phyloP scores from a whole-genome alignment of 148 eudicot species.

The Nepenthes gracilis region DNA sequence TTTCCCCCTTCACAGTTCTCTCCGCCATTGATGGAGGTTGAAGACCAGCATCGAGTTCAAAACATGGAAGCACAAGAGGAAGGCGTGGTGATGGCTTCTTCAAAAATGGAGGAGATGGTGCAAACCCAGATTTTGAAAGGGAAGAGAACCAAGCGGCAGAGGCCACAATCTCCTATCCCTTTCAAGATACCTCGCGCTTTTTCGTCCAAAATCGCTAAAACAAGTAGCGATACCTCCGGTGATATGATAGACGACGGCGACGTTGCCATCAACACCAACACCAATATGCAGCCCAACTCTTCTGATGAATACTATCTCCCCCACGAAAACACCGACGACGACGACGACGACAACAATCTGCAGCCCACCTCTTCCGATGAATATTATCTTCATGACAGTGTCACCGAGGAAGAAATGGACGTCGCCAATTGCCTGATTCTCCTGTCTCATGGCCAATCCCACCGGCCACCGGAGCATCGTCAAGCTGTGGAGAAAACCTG shows the following conservation, averaged over 20 bases:
- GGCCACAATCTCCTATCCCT: slow-evolving; percentile 33
- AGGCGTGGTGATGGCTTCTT: too few species aligned
- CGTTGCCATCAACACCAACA: slow-evolving; percentile 7
- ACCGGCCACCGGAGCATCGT: background rate
- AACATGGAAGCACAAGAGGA: too few species aligned
- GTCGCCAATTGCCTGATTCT: slow-evolving; percentile 52
- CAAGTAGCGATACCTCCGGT: slow-evolving; percentile 4
- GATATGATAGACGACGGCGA: slow-evolving; percentile 6
- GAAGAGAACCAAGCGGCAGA: slow-evolving; percentile 29
- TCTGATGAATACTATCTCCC: background rate
- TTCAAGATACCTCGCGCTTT: slow-evolving; percentile 5
- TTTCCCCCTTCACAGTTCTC: too few species aligned
- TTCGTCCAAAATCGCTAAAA: slow-evolving; percentile 2
- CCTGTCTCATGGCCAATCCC: slow-evolving; percentile 23
- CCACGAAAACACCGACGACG: background rate
- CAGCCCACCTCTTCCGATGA: slow-evolving; percentile 3
- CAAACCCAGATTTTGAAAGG: slow-evolving; percentile 19
- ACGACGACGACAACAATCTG: slow-evolving; percentile 5
- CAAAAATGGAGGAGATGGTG: too few species aligned
- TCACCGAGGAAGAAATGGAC: slow-evolving; percentile 26
- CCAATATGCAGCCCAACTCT: slow-evolving; percentile 3
- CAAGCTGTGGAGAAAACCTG: background rate
- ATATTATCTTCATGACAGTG: background rate
- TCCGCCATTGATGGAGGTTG: too few species aligned
- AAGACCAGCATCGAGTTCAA: too few species aligned